These are phyloP conservation scores for Ascomycota sp. DNA, from an alignment of 2,329 filamentous ascomycete genomes.

Conservation along the genomic window DNA sequence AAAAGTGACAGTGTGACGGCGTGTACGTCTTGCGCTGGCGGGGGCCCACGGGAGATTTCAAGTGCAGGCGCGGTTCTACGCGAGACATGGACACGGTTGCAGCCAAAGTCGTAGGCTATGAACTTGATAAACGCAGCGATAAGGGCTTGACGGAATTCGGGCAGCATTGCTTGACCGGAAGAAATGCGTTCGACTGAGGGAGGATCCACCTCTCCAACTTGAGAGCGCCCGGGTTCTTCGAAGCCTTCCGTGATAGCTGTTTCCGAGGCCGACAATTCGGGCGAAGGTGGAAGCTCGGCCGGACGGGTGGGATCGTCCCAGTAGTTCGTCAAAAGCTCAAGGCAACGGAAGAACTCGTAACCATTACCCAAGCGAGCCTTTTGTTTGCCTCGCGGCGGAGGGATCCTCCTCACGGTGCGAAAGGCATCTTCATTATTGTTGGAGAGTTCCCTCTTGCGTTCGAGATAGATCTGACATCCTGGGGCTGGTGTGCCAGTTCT, in stretches of 20 bases:
- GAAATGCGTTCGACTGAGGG: constrained; percentile 18
- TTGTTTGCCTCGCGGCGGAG: constrained; percentile 29
- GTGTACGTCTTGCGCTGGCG: constrained; percentile 29
- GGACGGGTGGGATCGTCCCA: constrained; percentile 39
- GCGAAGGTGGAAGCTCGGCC: constrained; percentile 11
- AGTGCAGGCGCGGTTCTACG: constrained; percentile 36
- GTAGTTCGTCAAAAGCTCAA: constrained; percentile 36
- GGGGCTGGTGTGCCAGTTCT: constrained; percentile 34
- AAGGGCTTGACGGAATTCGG: constrained; percentile 35
- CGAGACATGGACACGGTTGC: constrained; percentile 37
- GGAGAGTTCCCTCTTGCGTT: constrained; percentile 36
- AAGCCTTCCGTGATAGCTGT: constrained; percentile 2
- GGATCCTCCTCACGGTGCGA: constrained; percentile 37
- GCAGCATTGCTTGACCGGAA: constrained; percentile 33
- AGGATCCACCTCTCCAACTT: constrained; percentile 2
- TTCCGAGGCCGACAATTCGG: constrained; percentile 10
- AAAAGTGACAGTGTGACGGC: constrained; percentile 38
- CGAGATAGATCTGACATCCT: constrained; percentile 35
- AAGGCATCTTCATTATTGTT: constrained; percentile 37
- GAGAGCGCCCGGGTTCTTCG: constrained; percentile 1
- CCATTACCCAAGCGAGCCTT: constrained; percentile 38
- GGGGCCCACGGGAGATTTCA: constrained; percentile 19
- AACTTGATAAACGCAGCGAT: constrained; percentile 40
- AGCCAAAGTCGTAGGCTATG: constrained; percentile 45
- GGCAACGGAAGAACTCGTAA: constrained; percentile 44